A percentile compares a stretch with the other conserved stretches of the same genome.
Conservation (phyloP, 23 red algal genomes). For the Cyanidioschyzon merolae region DNA sequence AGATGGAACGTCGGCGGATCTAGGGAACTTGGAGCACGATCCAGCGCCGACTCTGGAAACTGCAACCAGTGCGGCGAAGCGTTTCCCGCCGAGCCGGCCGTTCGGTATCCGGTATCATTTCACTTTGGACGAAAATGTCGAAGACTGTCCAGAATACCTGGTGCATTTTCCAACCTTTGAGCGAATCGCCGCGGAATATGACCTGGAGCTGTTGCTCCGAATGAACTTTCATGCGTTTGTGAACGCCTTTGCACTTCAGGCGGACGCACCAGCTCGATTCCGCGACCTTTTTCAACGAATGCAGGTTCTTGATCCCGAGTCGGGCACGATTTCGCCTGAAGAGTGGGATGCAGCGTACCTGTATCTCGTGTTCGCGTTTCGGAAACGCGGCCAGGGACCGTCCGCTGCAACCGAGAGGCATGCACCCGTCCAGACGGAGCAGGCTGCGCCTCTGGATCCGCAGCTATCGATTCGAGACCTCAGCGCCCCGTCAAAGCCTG, state of each 20-base stretch:
- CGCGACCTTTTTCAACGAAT: slow-evolving; percentile 31
- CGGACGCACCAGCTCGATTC: slow-evolving; percentile 30
- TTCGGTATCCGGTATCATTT: slow-evolving; percentile 81
- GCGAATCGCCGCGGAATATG: slow-evolving; percentile 54
- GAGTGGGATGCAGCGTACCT: slow-evolving; percentile 92
- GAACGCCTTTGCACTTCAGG: slow-evolving; percentile 22
- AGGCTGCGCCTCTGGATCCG: neutral
- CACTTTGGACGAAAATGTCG: slow-evolving; percentile 65
- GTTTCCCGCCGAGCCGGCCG: slow-evolving; percentile 20
- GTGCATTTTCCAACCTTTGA: slow-evolving; percentile 61
- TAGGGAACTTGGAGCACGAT: neutral
- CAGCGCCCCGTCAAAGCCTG: neutral
- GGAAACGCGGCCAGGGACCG: slow-evolving; percentile 18
- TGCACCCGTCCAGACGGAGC: neutral
- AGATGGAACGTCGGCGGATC: neutral
- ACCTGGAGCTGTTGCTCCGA: slow-evolving; percentile 52
- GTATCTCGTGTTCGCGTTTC: slow-evolving; percentile 84
- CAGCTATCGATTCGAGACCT: neutral
- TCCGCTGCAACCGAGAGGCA: neutral
- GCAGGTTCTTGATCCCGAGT: slow-evolving; percentile 32
- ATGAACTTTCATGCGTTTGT: slow-evolving; percentile 90
- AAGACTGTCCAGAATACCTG: slow-evolving; percentile 83
- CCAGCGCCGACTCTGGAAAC: neutral
- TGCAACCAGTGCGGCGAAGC: neutral
- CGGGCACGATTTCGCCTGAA: slow-evolving; percentile 41